Evolutionary conservation across 2,329 filamentous ascomycete genomes (phyloP).

Genomic region (Ceratocystis ficicola): DNA sequence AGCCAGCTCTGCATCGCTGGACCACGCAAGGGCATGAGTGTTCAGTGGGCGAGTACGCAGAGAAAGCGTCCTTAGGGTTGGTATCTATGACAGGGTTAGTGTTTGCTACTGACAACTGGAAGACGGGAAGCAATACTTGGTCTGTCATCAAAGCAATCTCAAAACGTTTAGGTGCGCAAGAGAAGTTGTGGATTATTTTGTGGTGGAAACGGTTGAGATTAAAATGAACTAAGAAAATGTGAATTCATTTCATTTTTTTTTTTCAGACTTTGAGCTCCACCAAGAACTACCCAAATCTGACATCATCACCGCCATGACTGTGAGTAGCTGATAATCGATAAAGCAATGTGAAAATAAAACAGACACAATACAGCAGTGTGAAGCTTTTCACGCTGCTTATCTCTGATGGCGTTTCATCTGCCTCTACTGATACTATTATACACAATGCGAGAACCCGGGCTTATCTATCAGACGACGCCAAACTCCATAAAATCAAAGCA

Average conservation of each 20-base stretch:
- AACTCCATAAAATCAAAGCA: slow-evolving; percentile 8
- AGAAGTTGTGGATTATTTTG: neutral
- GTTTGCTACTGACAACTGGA: neutral
- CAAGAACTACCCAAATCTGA: slow-evolving; percentile 1
- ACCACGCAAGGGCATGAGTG: slow-evolving; percentile 39
- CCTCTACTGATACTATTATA: neutral
- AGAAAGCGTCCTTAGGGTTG: slow-evolving; percentile 37
- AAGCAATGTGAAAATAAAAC: neutral
- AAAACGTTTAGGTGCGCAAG: neutral
- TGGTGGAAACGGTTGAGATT: neutral
- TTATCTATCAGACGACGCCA: neutral
- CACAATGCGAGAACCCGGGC: neutral
- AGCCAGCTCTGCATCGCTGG: slow-evolving; percentile 46
- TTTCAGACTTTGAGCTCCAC: neutral
- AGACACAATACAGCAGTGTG: no score
- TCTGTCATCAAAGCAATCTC: slow-evolving; percentile 5
- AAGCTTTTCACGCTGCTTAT: no score
- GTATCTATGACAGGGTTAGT: slow-evolving; percentile 28
- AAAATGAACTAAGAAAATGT: neutral
- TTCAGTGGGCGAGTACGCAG: slow-evolving; percentile 36
- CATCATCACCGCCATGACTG: neutral
- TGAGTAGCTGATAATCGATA: neutral
- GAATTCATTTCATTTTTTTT: neutral
- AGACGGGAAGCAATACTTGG: slow-evolving; percentile 9
- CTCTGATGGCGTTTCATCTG: no score